Conservation (phyloP, 108 stramenopile genomes). For the Cyclotella atomus region DNA sequence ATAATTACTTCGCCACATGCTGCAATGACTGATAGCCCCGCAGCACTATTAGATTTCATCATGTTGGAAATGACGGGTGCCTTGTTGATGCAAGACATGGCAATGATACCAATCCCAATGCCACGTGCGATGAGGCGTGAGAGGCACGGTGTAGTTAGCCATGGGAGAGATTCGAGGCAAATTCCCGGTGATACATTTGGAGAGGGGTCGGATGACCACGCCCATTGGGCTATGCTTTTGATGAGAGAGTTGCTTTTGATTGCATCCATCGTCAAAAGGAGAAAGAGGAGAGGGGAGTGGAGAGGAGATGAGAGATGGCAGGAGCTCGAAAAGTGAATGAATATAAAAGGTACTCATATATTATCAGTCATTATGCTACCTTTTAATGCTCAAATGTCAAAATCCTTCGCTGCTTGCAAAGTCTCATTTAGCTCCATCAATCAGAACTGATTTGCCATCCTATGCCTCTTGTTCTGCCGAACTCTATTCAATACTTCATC, state of each 20-base stretch:
- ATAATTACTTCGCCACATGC: conserved; percentile 72
- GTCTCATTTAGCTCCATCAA: too few species aligned
- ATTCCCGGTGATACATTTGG: conserved; percentile 46
- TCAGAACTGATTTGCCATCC: too few species aligned
- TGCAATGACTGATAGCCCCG: conserved; percentile 59
- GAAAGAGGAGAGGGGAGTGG: too few species aligned
- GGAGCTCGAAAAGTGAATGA: too few species aligned
- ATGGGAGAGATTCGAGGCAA: conserved; percentile 56
- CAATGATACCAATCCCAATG: conserved; percentile 78
- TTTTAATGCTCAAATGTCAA: too few species aligned
- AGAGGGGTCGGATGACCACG: conserved; percentile 62
- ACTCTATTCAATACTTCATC: conserved; percentile 44
- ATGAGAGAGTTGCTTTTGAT: conserved; percentile 40
- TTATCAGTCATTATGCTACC: too few species aligned
- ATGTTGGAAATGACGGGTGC: conserved; percentile 77
- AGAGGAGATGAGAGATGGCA: too few species aligned
- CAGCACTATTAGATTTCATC: conserved; percentile 51
- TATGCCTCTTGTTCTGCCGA: conserved; percentile 32
- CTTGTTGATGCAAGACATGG: conserved; percentile 73
- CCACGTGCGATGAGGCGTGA: conserved; percentile 61
- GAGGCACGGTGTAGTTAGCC: conserved; percentile 60
- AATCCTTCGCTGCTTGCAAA: too few species aligned
- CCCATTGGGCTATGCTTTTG: conserved; percentile 59
- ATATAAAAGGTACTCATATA: too few species aligned
- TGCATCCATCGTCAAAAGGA: not conserved